A percentile compares a stretch with the other conserved stretches of the same genome.
Conservation (phyloP, 1,284 basidiomycete genomes). For the Moesziomyces sp. region DNA sequence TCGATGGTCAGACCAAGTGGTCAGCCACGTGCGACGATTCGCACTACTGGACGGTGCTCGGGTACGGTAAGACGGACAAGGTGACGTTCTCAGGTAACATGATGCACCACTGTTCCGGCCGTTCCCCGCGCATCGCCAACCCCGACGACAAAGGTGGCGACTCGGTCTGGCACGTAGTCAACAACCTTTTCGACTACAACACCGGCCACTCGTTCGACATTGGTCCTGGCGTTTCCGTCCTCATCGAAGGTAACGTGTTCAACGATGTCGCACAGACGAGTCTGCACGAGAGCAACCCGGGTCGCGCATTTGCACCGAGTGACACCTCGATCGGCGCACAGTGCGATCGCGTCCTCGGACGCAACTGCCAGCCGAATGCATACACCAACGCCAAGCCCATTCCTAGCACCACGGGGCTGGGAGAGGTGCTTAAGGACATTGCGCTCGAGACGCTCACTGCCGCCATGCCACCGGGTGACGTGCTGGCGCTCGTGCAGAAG, state of each 20-base stretch:
- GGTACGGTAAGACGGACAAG: conserved; percentile 35
- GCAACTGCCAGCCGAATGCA: conserved; percentile 39
- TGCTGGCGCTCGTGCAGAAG: conserved; percentile 1
- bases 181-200: conserved; percentile 23
- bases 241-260: conserved; percentile 50
- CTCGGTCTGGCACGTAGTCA: conserved; percentile 40
- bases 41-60: conserved; percentile 48
- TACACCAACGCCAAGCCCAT: conserved; percentile 23
- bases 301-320: conserved; percentile 27
- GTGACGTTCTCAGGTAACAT: conserved; percentile 38
- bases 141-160: conserved; percentile 12
- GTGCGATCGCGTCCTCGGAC: conserved; percentile 19
- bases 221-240: conserved; percentile 14
- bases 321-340: conserved; percentile 18
- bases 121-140: conserved; percentile 36
- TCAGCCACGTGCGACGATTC: conserved; percentile 37
- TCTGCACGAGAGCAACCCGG: conserved; percentile 23
- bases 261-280: conserved; percentile 30
- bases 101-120: conserved; percentile 43
- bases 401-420: conserved; percentile 26
- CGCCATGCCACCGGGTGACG: conserved; percentile 23
- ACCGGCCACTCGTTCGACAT: conserved; percentile 40
- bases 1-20: conserved; percentile 43
- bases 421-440: conserved; percentile 23
- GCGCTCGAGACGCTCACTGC: conserved; percentile 9